Conservation (phyloP, 2,329 filamentous ascomycete species). For the Fonsecaea multimorphosa region DNA sequence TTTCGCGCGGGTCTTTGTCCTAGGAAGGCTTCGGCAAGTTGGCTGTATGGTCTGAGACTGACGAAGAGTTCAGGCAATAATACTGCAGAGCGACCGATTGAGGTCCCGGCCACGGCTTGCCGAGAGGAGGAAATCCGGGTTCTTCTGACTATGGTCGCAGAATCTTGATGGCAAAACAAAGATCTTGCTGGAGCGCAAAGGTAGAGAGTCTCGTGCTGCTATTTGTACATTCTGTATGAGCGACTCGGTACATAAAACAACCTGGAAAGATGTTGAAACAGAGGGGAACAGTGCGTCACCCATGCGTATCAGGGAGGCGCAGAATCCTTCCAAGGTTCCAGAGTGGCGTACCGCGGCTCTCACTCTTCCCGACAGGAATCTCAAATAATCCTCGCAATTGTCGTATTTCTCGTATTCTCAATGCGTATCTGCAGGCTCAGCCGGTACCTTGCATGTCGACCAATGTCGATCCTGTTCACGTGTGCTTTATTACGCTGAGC, state of each 20-base stretch:
- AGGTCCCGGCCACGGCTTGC: neutral
- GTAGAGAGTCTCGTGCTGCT: neutral
- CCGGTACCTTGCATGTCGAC: conserved; percentile 6
- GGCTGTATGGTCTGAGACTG: neutral
- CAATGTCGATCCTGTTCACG: neutral
- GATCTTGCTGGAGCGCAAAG: neutral
- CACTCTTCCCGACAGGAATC: neutral
- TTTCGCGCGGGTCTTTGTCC: neutral
- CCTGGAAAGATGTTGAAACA: neutral
- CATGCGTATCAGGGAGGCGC: too few relatives aligned
- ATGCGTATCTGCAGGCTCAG: neutral
- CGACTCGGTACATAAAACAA: too few relatives aligned
- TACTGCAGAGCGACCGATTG: neutral
- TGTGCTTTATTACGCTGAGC: neutral
- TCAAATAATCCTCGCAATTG: too few relatives aligned
- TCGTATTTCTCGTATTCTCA: too few relatives aligned
- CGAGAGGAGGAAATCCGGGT: neutral
- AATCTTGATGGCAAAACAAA: neutral
- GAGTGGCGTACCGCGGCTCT: conserved; percentile 1
- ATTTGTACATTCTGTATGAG: too few relatives aligned
- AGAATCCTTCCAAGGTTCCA: neutral
- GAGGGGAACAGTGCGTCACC: too few relatives aligned
- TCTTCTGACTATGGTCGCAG: neutral
- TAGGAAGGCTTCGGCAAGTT: neutral
- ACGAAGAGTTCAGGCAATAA: neutral